These are phyloP conservation scores for Straminergon stramineum DNA, from an alignment of 225 moss, liverwort and hornwort species.

Conservation along the genomic window DNA sequence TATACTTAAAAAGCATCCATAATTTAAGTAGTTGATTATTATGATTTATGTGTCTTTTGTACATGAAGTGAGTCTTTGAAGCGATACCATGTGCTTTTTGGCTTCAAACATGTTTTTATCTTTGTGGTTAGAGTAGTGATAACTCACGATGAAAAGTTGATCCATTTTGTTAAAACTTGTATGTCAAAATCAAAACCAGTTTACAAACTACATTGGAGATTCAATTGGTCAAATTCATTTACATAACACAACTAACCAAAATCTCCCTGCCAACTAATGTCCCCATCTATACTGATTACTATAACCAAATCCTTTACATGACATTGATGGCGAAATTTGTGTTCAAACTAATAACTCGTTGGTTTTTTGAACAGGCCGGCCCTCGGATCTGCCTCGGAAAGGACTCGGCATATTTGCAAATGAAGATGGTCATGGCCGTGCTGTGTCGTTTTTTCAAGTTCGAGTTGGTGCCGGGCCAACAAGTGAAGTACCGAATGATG, in stretches of 20 bases:
- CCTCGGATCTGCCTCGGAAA: slow-evolving; percentile 63
- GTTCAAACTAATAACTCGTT: background rate
- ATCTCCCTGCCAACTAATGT: background rate
- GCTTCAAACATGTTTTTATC: background rate
- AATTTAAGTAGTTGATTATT: background rate
- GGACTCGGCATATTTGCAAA: slow-evolving; percentile 64
- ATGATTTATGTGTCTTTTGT: background rate
- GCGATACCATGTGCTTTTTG: background rate
- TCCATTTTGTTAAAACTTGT: background rate
- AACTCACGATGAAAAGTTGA: background rate
- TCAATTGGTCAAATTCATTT: background rate
- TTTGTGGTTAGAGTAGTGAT: background rate
- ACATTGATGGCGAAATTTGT: background rate
- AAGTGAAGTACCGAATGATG: slow-evolving; percentile 48
- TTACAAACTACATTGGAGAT: background rate
- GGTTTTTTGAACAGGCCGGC: slow-evolving; percentile 36
- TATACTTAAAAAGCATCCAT: too few species aligned
- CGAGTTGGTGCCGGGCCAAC: slow-evolving; percentile 22
- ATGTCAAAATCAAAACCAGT: background rate
- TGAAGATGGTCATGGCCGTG: slow-evolving; percentile 55
- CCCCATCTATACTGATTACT: background rate
- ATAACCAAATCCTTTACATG: background rate
- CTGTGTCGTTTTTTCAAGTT: slow-evolving; percentile 52
- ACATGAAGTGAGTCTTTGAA: background rate
- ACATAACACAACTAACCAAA: background rate